Evolutionary conservation across 768 basidiomycete genomes (phyloP).

Genomic region (Saitozyma sp.): DNA sequence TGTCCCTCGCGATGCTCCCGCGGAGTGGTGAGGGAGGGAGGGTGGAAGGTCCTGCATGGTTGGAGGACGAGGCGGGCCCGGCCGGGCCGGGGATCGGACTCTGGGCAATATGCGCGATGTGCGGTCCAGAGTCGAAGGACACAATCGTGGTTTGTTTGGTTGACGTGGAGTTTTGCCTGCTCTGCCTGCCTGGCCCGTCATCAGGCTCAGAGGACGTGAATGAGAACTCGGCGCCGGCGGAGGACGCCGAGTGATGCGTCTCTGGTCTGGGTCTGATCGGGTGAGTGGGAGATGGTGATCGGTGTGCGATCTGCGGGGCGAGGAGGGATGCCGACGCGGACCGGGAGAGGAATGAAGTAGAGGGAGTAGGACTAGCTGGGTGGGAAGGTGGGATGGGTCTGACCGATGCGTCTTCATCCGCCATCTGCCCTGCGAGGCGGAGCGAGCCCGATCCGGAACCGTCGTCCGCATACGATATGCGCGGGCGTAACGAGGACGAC

Average conservation of each 20-base stretch:
- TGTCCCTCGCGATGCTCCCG: too few relatives aligned
- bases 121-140: conserved; percentile 76
- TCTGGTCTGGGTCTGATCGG: conserved; percentile 1
- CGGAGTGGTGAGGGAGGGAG: too few relatives aligned
- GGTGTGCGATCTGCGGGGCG: conserved; percentile 5
- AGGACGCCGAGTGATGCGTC: conserved; percentile 4
- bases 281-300: conserved; percentile 3
- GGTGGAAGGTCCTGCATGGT: too few relatives aligned
- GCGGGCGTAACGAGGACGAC: conserved; percentile 3
- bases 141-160: conserved; percentile 94
- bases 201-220: conserved; percentile 60
- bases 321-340: conserved; percentile 15
- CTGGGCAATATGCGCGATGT: conserved; percentile 89
- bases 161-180: conserved; percentile 54
- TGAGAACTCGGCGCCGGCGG: conserved; percentile 54
- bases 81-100: conserved; percentile 49
- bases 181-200: conserved; percentile 17
- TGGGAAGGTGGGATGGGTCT: conserved; percentile 84
- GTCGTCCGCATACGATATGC: conserved; percentile 14
- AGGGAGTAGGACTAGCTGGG: conserved; percentile 82
- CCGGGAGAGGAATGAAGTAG: conserved; percentile 58
- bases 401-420: conserved; percentile 91
- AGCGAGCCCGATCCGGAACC: neutral
- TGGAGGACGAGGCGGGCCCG: neutral
- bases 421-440: conserved; percentile 41